Evolutionary conservation across 371 early-diverging fungal species (phyloP), one percentile per base, ranked within the genome.

Genomic region (Batrachochytrium dendrobatidis): DNA sequence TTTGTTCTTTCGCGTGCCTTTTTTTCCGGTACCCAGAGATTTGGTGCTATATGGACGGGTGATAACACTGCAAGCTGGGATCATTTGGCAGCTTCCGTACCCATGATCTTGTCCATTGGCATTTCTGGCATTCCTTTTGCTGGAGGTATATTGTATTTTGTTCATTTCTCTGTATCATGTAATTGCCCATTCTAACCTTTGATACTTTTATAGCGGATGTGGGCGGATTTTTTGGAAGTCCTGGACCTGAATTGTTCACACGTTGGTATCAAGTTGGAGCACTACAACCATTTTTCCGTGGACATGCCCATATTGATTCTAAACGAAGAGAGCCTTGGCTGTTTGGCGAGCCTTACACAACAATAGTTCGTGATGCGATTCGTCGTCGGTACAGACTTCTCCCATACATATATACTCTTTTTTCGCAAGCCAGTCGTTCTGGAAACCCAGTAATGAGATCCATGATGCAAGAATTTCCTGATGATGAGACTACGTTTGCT

Each of bases 271-370:
- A 92, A 72, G 75, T 86, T n/a, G 95, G 77, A 34, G 83, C 84
- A 5, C 88, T 86, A 73, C 91, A 92, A 59, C 95, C 95, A 4
- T 94, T 94, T 75, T 89, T 91, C 82, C 84, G 95, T 57, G 95
- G 82, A 0, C 95, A 94, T 73, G 92, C 93, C 4, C 92, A 92
- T 69, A 86, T 92, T 61, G 92, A 89, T 71, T 91, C 95, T 62
- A 92, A 91, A 72, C 87, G 98, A 22, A 84, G 95, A 33, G 97
- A 97, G 67, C 97, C 98, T 8, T 98, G 95, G 88, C 66, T 96
- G 30, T 84, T 89, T 70, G 92, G 88, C 20, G 91, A 90, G 53
- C 86, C 84, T 2, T 83, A 84, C 61, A 85, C 85, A 8, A 58
- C 68, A 1, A 76, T 79, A 55, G 86, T 90, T 32, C 85, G 90